Conservation (phyloP, 1,284 basidiomycete genomes). For the Vanrija humicola region DNA sequence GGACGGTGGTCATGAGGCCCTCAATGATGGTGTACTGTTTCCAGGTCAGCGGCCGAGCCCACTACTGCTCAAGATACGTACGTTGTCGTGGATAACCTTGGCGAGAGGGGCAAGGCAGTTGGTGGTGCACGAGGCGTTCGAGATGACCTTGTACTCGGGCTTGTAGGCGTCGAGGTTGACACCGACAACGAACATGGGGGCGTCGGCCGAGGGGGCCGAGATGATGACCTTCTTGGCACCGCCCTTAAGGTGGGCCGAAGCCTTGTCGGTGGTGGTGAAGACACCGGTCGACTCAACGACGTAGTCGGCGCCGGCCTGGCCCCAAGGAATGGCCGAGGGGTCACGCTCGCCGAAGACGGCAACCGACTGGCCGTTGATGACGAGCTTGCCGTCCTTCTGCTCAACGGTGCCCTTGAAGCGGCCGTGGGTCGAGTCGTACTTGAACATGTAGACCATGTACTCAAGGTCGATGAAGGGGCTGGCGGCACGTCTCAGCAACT, state of each 20-base stretch:
- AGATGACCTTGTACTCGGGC: constrained; percentile 87
- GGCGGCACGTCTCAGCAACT: background rate
- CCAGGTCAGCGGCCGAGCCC: background rate
- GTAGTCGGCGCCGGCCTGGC: constrained; percentile 77
- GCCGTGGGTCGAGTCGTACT: constrained; percentile 95
- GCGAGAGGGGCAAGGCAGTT: constrained; percentile 98
- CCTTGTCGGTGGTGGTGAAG: constrained; percentile 91
- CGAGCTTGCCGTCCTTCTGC: constrained; percentile 83
- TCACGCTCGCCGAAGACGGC: constrained; percentile 82
- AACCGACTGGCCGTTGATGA: constrained; percentile 77
- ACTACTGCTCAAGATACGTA: constrained; percentile 15
- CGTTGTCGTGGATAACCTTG: constrained; percentile 93
- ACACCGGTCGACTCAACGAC: constrained; percentile 99
- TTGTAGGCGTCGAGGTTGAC: constrained; percentile 96
- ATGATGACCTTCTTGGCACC: constrained; percentile 99
- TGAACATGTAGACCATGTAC: constrained; percentile 99
- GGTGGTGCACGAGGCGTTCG: constrained; percentile 99
- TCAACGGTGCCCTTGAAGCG: constrained; percentile 85
- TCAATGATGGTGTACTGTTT: constrained; percentile 62
- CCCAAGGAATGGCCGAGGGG: constrained; percentile 83
- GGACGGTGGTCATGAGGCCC: constrained; percentile 98
- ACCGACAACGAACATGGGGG: constrained; percentile 95
- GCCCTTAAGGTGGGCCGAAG: constrained; percentile 90
- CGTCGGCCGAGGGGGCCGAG: constrained; percentile 97
- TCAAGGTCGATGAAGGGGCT: constrained; percentile 93